Evolutionary conservation across 2,329 filamentous ascomycete species (phyloP).

Genomic region (Penicillium sp.): DNA sequence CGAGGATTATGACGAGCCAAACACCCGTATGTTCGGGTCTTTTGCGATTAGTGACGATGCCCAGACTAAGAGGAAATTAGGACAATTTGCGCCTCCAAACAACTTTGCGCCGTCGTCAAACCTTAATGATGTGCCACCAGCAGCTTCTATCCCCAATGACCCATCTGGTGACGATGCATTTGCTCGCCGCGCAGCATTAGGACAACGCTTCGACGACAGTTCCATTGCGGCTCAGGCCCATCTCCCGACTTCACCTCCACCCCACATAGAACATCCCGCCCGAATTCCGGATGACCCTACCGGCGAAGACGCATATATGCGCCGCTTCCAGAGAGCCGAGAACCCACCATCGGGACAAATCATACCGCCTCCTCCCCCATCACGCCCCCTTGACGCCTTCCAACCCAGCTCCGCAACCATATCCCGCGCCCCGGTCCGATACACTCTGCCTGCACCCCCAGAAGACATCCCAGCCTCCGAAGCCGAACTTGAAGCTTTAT

Average conservation of each 20-base stretch:
- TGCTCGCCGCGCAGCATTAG: conserved; percentile 60
- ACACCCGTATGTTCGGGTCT: conserved; percentile 44
- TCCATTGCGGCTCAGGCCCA: conserved; percentile 11
- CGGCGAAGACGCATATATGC: conserved; percentile 29
- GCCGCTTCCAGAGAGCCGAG: conserved; percentile 23
- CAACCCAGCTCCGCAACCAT: conserved; percentile 58
- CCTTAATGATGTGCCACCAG: conserved; percentile 38
- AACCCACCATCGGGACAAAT: conserved; percentile 24
- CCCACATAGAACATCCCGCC: conserved; percentile 29
- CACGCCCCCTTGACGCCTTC: conserved; percentile 41
- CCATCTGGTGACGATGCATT: conserved; percentile 69
- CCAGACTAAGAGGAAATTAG: conserved; percentile 27
- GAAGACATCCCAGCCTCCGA: conserved; percentile 53
- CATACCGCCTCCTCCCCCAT: conserved; percentile 26
- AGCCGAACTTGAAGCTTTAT: conserved; percentile 50
- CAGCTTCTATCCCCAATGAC: conserved; percentile 54
- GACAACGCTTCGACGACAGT: conserved; percentile 34
- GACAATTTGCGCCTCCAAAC: conserved; percentile 51
- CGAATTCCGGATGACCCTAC: conserved; percentile 30
- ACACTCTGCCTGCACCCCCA: conserved; percentile 56
- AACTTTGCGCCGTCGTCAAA: conserved; percentile 54
- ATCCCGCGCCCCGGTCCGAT: conserved; percentile 74
- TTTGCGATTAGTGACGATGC: neutral
- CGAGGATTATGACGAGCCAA: conserved; percentile 49
- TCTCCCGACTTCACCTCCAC: conserved; percentile 26